Evolutionary conservation across 1,139 yeast species (phyloP).

Genomic region (Candida tropicalis): DNA sequence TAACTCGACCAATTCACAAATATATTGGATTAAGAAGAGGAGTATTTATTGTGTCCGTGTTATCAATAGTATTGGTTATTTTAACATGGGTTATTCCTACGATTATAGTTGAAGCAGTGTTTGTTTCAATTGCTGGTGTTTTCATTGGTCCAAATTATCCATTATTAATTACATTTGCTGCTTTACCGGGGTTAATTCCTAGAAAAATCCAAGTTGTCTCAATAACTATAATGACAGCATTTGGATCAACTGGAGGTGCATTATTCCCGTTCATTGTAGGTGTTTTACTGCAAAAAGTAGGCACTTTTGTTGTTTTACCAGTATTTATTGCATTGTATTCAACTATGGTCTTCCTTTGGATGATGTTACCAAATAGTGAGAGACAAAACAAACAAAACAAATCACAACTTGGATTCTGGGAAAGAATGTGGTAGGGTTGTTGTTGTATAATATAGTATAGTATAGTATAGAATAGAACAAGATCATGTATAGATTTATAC

Average conservation of each 20-base stretch:
- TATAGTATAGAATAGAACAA: too few species aligned
- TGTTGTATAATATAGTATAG: too few species aligned
- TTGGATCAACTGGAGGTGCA: slow-evolving; percentile 66
- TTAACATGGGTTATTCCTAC: slow-evolving; percentile 52
- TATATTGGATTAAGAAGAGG: slow-evolving; percentile 54
- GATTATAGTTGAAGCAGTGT: slow-evolving; percentile 43
- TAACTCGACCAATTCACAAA: slow-evolving; percentile 45
- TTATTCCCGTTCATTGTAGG: slow-evolving; percentile 60
- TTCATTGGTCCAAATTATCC: slow-evolving; percentile 60
- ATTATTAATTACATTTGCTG: slow-evolving; percentile 50
- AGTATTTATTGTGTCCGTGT: slow-evolving; percentile 34
- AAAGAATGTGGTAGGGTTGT: slow-evolving; percentile 23
- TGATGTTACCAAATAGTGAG: slow-evolving; percentile 45
- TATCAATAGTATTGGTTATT: slow-evolving; percentile 38
- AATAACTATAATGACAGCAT: slow-evolving; percentile 57
- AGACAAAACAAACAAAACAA: slow-evolving; percentile 16
- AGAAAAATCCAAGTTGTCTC: slow-evolving; percentile 57
- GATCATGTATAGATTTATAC: too few species aligned
- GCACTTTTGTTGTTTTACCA: slow-evolving; percentile 61
- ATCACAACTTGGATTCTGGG: slow-evolving; percentile 20
- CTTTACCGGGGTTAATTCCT: slow-evolving; percentile 44
- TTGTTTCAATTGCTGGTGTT: slow-evolving; percentile 51
- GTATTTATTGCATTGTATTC: slow-evolving; percentile 44
- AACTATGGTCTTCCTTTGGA: slow-evolving; percentile 45
- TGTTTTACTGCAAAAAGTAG: slow-evolving; percentile 50